Conservation (phyloP, 2,329 filamentous ascomycete genomes). For the Colletotrichum sp. region DNA sequence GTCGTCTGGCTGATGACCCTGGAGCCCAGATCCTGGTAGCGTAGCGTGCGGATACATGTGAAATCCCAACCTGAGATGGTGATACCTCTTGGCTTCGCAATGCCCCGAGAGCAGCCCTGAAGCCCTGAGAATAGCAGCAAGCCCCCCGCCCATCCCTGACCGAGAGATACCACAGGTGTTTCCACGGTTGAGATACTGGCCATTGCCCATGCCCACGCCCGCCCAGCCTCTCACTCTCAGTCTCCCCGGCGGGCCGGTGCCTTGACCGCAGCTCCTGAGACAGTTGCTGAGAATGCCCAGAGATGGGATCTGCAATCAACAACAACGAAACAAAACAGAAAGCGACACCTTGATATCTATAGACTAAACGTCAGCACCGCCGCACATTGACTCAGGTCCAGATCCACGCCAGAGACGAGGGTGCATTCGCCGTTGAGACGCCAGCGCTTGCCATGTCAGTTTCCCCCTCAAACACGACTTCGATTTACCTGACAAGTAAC, state of each 20-base stretch:
- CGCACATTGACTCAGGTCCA: neutral
- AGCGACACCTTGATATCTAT: slow-evolving; percentile 7
- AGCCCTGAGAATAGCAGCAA: slow-evolving; percentile 10
- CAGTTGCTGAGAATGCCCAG: slow-evolving; percentile 5
- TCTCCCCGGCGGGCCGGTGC: neutral
- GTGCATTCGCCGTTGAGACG: neutral
- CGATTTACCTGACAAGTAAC: neutral
- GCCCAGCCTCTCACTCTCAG: neutral
- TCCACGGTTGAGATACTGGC: neutral
- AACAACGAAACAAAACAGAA: slow-evolving; percentile 1
- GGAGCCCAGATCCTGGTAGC: neutral
- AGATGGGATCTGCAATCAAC: slow-evolving; percentile 17
- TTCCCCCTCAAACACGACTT: neutral
- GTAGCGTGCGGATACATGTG: slow-evolving; percentile 11
- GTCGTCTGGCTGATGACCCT: neutral
- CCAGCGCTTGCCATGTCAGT: neutral
- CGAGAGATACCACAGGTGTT: neutral
- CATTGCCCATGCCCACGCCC: neutral
- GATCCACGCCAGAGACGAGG: neutral
- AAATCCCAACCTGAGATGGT: slow-evolving; percentile 10
- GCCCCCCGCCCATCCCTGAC: slow-evolving; percentile 5
- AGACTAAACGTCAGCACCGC: neutral
- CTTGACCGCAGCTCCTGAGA: slow-evolving; percentile 15
- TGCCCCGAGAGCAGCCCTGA: neutral
- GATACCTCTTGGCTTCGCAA: slow-evolving; percentile 18